A percentile compares a stretch with the other conserved stretches of the same genome.
Conservation (phyloP, 257 asterid species). For the Gynochthodes officinalis region DNA sequence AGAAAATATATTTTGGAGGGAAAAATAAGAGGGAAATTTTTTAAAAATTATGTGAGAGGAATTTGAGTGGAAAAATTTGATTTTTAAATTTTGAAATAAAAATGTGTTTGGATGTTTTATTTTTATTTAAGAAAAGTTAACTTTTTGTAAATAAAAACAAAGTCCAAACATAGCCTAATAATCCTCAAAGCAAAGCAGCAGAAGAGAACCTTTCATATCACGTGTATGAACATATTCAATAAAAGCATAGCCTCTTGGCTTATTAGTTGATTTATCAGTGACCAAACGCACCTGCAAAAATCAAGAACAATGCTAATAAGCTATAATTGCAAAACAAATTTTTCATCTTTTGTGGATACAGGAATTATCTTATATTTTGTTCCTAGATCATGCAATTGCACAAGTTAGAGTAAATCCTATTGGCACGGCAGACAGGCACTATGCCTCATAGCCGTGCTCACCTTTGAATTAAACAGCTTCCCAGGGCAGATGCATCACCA, state of each 20-base stretch:
- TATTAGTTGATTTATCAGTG: constrained; percentile 64
- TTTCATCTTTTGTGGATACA: constrained; percentile 10
- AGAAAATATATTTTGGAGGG: no score
- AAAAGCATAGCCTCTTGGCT: constrained; percentile 97
- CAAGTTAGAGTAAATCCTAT: constrained; percentile 48
- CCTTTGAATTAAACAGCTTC: constrained; percentile 85
- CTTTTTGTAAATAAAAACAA: no score
- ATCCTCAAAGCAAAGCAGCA: background rate
- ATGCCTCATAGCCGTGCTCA: constrained; percentile 99
- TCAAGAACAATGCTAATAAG: constrained; percentile 21
- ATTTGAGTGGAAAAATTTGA: no score
- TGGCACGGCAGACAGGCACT: constrained; percentile 99
- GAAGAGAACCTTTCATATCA: constrained; percentile 83
- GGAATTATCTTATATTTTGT: constrained; percentile 19
- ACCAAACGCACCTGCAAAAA: constrained; percentile 83
- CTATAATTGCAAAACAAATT: constrained; percentile 15
- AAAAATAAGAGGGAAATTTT: no score
- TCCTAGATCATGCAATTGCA: constrained; percentile 9
- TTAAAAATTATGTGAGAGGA: no score
- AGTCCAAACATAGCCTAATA: no score
- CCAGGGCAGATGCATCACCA: constrained; percentile 94
- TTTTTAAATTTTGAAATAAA: no score
- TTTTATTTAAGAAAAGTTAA: no score
- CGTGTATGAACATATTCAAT: constrained; percentile 82
- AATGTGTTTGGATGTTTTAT: no score